These are phyloP conservation scores for Xerophyta viscosa DNA, from an alignment of 106 monocot genomes.

Conservation along the genomic window DNA sequence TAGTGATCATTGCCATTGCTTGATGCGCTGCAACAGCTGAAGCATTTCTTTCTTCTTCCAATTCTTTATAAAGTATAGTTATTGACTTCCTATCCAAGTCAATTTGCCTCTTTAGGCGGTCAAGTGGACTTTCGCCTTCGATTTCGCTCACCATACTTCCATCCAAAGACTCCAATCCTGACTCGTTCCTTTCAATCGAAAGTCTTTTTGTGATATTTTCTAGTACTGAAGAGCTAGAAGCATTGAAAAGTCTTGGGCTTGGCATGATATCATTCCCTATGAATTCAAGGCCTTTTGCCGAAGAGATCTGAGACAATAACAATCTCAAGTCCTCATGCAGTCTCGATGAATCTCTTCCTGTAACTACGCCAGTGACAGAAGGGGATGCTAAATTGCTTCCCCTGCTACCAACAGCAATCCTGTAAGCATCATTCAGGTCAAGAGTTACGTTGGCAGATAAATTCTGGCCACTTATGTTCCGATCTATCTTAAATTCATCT, in stretches of 20 bases:
- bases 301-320: constrained; percentile 26
- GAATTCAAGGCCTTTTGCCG: constrained; percentile 21
- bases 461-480: constrained; percentile 4
- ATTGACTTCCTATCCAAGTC: constrained; percentile 80
- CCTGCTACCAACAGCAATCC: constrained; percentile 35
- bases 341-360: constrained; percentile 49
- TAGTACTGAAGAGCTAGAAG: constrained; percentile 18
- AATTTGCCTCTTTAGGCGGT: constrained; percentile 53
- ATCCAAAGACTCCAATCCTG: constrained; percentile 57
- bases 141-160: constrained; percentile 68
- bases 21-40: constrained; percentile 86
- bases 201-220: constrained; percentile 48
- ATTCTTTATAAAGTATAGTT: constrained; percentile 56
- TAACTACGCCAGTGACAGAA: constrained; percentile 24
- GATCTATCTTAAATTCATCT: constrained; percentile 1
- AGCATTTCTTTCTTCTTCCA: constrained; percentile 92
- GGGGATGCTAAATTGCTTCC: constrained; percentile 32
- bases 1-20: constrained; percentile 94
- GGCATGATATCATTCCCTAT: constrained; percentile 16
- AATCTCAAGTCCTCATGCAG: constrained; percentile 51
- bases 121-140: constrained; percentile 59
- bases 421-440: constrained; percentile 71
- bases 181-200: constrained; percentile 65
- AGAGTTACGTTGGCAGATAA: constrained; percentile 19
- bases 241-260: constrained; percentile 30